phyloP scores from a whole-genome alignment of 78 protist genomes.

The Dictyostelium brefeldianum region DNA sequence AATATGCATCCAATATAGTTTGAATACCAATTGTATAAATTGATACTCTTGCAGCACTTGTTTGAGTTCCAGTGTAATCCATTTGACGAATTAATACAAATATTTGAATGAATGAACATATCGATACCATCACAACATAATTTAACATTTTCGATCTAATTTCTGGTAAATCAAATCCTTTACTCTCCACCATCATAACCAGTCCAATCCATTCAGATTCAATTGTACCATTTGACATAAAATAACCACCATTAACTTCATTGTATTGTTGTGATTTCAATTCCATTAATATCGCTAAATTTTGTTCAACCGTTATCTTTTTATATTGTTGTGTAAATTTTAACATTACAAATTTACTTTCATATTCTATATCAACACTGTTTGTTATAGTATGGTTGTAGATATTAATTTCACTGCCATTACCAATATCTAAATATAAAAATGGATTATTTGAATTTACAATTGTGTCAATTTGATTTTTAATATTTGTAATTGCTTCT shows the following conservation, averaged over 20 bases:
- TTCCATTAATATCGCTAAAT: neutral
- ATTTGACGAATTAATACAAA: slow-evolving; percentile 80
- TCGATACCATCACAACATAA: slow-evolving; percentile 56
- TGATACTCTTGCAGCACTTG: slow-evolving; percentile 76
- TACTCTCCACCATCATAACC: neutral
- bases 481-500: neutral
- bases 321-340: neutral
- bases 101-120: slow-evolving; percentile 60
- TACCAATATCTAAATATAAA: neutral
- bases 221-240: neutral
- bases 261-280: neutral
- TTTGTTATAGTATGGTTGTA: too few relatives aligned
- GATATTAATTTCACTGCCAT: neutral
- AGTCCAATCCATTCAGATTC: neutral
- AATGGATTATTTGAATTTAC: neutral
- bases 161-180: neutral
- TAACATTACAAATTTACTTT: neutral
- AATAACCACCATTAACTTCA: neutral
- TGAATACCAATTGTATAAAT: slow-evolving; percentile 80
- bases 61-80: slow-evolving; percentile 66
- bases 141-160: slow-evolving; percentile 48
- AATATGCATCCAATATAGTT: slow-evolving; percentile 89
- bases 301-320: neutral
- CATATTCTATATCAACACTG: neutral
- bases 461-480: slow-evolving; percentile 11